A percentile compares a stretch with the other conserved stretches of the same genome.
These are phyloP conservation scores for Aspergillus hancockii DNA, from an alignment of 495 filamentous ascomycete genomes.

Conservation along the genomic window DNA sequence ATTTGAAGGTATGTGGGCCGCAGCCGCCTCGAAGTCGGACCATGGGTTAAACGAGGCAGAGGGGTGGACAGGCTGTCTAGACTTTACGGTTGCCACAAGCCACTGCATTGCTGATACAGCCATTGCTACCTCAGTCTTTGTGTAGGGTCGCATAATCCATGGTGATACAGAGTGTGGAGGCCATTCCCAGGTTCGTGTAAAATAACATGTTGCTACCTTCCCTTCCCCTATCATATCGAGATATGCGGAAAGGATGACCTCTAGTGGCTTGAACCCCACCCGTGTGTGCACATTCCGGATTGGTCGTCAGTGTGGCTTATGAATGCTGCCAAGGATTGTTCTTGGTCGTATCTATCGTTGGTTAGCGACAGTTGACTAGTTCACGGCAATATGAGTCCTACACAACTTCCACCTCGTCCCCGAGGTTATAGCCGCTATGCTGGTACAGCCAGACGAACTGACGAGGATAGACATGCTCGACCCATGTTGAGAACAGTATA, in stretches of 20 bases:
- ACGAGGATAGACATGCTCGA: no score
- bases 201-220: conserved; percentile 11
- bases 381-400: no score
- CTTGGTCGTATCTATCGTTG: no score
- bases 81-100: conserved; percentile 9
- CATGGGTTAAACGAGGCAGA: conserved; percentile 9
- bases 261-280: conserved; percentile 21
- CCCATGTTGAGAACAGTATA: no score
- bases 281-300: neutral
- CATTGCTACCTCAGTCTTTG: conserved; percentile 12
- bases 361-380: no score
- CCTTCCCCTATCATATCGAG: conserved; percentile 17
- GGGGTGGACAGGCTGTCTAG: conserved; percentile 5
- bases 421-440: no score
- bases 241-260: conserved; percentile 18
- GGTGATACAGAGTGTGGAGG: neutral
- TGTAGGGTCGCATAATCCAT: conserved; percentile 15
- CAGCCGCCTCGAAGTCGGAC: neutral
- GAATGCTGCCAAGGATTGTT: no score
- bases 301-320: no score
- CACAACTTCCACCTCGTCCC: no score
- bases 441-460: no score
- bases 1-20: neutral
- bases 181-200: neutral
- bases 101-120: conserved; percentile 13